These are phyloP conservation scores for Microdochium nivale DNA, from an alignment of 2,329 filamentous ascomycete genomes.

Conservation along the genomic window DNA sequence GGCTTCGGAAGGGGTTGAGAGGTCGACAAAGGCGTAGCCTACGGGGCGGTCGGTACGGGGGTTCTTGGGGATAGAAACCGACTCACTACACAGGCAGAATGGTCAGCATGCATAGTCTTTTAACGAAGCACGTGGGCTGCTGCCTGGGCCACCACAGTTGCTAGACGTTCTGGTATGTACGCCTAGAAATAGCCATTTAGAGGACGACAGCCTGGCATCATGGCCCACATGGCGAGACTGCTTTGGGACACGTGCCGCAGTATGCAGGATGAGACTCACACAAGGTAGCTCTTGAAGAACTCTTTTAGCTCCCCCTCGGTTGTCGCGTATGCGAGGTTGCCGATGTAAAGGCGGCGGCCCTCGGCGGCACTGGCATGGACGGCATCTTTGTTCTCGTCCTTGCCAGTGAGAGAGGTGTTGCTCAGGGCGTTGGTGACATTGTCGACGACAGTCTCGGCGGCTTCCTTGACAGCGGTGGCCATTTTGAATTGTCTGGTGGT, in stretches of 20 bases:
- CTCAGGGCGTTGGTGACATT: conserved; percentile 67
- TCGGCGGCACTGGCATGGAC: conserved; percentile 96
- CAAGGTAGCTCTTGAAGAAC: conserved; percentile 99
- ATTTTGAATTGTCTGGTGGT: conserved; percentile 49
- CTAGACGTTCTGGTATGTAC: no score
- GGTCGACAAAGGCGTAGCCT: conserved; percentile 97
- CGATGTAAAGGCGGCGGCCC: conserved; percentile 98
- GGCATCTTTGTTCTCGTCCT: conserved; percentile 63
- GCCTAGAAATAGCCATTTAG: no score
- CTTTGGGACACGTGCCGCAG: conserved; percentile 2
- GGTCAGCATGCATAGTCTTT: neutral
- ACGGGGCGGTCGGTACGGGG: conserved; percentile 97
- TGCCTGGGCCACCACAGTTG: no score
- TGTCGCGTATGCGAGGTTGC: conserved; percentile 99
- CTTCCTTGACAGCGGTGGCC: conserved; percentile 73
- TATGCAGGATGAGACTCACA: conserved; percentile 60
- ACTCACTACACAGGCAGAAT: conserved; percentile 57
- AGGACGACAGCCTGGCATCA: no score
- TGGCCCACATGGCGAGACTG: conserved; percentile 7
- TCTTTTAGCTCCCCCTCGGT: conserved; percentile 99
- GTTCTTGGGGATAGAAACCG: conserved; percentile 98
- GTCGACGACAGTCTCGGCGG: conserved; percentile 55
- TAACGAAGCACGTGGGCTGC: no score
- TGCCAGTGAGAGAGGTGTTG: conserved; percentile 61
- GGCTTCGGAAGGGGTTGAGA: conserved; percentile 88